phyloP scores from a whole-genome alignment of 352 stramenopile species.

The Globisporangium radiosum region DNA sequence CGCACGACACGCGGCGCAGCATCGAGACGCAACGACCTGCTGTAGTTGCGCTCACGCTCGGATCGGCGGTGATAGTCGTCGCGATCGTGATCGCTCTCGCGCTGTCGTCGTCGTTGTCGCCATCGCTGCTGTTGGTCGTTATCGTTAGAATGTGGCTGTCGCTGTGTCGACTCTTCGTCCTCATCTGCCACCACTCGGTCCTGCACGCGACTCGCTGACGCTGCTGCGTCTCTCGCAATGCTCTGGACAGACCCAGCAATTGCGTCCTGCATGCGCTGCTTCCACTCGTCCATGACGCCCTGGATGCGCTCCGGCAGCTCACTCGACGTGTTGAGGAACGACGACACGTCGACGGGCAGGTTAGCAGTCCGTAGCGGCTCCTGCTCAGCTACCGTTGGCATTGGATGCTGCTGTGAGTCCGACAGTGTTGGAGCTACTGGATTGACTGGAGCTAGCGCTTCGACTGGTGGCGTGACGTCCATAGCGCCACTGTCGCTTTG shows the following conservation, averaged over 20 bases:
- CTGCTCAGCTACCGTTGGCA: too few relatives aligned
- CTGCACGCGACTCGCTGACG: too few relatives aligned
- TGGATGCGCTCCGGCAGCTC: conserved; percentile 51
- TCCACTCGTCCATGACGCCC: conserved; percentile 60
- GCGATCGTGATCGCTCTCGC: background rate
- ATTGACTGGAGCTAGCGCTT: too few relatives aligned
- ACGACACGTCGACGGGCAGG: conserved; percentile 26
- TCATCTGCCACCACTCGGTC: too few relatives aligned
- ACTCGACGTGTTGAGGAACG: conserved; percentile 46
- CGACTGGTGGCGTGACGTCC: too few relatives aligned
- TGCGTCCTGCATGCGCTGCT: conserved; percentile 42
- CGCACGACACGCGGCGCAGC: conserved; percentile 5
- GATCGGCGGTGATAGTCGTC: too few relatives aligned
- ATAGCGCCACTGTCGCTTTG: too few relatives aligned
- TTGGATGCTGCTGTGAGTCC: too few relatives aligned
- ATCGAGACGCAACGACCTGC: background rate
- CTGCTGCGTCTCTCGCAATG: conserved; percentile 2
- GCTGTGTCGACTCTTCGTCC: too few relatives aligned
- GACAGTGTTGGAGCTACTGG: background rate
- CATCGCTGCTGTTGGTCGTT: too few relatives aligned
- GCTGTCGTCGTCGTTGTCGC: background rate
- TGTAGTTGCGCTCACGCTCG: too few relatives aligned
- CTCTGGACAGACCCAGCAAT: conserved; percentile 16
- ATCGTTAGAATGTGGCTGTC: background rate
- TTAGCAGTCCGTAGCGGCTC: too few relatives aligned